These are phyloP conservation scores for Fusarium praegraminearum DNA, from an alignment of 2,329 filamentous ascomycete species.

Conservation along the genomic window DNA sequence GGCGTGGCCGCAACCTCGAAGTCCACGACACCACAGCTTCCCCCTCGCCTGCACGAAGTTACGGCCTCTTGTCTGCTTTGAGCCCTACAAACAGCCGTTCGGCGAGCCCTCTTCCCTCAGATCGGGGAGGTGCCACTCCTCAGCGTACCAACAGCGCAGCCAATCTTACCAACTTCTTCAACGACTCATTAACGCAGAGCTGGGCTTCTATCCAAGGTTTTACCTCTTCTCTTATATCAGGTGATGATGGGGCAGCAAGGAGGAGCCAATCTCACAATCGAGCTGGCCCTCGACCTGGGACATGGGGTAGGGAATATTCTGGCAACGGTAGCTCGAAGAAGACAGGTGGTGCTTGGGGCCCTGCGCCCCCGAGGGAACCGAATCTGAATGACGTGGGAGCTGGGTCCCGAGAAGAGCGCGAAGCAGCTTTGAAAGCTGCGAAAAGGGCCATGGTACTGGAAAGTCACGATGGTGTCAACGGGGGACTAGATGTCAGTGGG, in stretches of 20 bases:
- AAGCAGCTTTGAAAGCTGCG: slow-evolving; percentile 66
- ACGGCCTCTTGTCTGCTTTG: slow-evolving; percentile 49
- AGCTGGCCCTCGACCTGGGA: slow-evolving; percentile 39
- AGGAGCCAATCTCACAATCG: slow-evolving; percentile 43
- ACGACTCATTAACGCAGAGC: slow-evolving; percentile 64
- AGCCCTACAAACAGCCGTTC: slow-evolving; percentile 58
- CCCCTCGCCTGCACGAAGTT: slow-evolving; percentile 52
- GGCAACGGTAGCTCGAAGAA: slow-evolving; percentile 32
- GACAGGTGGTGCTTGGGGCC: slow-evolving; percentile 60
- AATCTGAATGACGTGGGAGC: slow-evolving; percentile 63
- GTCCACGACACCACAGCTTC: slow-evolving; percentile 30
- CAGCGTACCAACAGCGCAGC: slow-evolving; percentile 53
- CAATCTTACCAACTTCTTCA: slow-evolving; percentile 58
- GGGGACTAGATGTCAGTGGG: slow-evolving; percentile 66
- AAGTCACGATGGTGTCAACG: slow-evolving; percentile 70
- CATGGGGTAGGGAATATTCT: slow-evolving; percentile 37
- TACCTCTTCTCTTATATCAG: slow-evolving; percentile 59
- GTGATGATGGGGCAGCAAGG: slow-evolving; percentile 40
- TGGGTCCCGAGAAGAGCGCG: slow-evolving; percentile 65
- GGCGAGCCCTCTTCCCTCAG: slow-evolving; percentile 63
- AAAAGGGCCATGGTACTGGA: slow-evolving; percentile 71
- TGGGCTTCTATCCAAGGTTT: slow-evolving; percentile 69
- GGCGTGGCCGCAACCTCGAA: slow-evolving; percentile 40
- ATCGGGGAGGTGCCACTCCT: slow-evolving; percentile 51
- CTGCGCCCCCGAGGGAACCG: slow-evolving; percentile 56